Conservation (phyloP, 176 grass and related monocot genomes). For the Oryza punctata region DNA sequence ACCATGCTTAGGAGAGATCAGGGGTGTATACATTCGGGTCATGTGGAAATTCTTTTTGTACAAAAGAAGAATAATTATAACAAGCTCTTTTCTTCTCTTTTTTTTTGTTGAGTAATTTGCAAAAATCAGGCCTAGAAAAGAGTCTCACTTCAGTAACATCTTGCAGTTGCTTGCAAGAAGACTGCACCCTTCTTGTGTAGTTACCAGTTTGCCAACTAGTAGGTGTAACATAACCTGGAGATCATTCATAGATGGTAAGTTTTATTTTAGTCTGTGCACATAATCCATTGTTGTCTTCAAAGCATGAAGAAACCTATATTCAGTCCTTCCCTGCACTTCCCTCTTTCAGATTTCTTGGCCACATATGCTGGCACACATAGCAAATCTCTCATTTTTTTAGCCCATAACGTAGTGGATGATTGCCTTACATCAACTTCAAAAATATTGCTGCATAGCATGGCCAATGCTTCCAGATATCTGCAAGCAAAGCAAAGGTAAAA, state of each 20-base stretch:
- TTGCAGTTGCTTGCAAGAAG: slow-evolving; percentile 25
- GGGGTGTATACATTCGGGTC: slow-evolving; percentile 37
- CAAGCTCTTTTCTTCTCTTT: slow-evolving; percentile 21
- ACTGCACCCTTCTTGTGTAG: slow-evolving; percentile 22
- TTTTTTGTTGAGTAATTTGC: slow-evolving; percentile 30
- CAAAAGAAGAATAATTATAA: slow-evolving; percentile 48
- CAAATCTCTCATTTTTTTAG: not conserved
- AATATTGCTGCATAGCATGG: not conserved
- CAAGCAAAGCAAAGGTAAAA: slow-evolving; percentile 2
- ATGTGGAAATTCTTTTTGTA: slow-evolving; percentile 45
- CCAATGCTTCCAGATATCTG: slow-evolving; percentile 25
- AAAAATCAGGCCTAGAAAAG: slow-evolving; percentile 41
- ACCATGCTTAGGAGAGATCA: slow-evolving; percentile 1
- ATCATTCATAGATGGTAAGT: not conserved
- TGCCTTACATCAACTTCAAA: not conserved
- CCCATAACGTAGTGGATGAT: not conserved
- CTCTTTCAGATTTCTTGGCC: not conserved
- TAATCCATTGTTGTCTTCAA: not conserved
- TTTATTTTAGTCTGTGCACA: not conserved
- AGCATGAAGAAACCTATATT: not conserved
- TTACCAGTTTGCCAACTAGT: slow-evolving; percentile 5
- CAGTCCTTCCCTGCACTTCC: not conserved
- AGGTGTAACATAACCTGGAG: not conserved
- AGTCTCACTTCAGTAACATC: slow-evolving; percentile 5
- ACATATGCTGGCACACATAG: not conserved